Evolutionary conservation across 1,139 yeast genomes (phyloP).

Genomic region (Saccharomyces pastorianus): DNA sequence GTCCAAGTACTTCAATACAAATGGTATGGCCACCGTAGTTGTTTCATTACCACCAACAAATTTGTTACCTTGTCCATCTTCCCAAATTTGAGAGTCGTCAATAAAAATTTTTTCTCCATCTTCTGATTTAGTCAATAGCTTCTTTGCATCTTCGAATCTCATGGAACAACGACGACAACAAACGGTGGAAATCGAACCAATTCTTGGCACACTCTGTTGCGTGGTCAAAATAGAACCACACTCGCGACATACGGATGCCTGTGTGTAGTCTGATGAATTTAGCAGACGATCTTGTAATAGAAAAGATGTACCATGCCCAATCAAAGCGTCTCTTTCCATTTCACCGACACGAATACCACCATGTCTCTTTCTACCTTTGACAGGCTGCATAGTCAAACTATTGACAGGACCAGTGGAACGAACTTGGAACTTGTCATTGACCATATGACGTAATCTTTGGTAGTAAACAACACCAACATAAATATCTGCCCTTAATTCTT

Average conservation of each 20-base stretch:
- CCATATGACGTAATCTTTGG: slow-evolving; percentile 99
- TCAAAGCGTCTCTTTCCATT: slow-evolving; percentile 98
- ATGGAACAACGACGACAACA: slow-evolving; percentile 91
- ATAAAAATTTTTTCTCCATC: slow-evolving; percentile 37
- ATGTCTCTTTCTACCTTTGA: slow-evolving; percentile 95
- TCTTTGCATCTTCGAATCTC: slow-evolving; percentile 43
- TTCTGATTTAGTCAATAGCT: slow-evolving; percentile 34
- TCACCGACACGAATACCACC: slow-evolving; percentile 99
- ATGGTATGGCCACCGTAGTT: slow-evolving; percentile 92
- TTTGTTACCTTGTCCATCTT: slow-evolving; percentile 89
- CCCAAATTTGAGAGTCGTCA: slow-evolving; percentile 84
- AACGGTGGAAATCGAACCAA: slow-evolving; percentile 69
- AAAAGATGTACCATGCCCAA: slow-evolving; percentile 98
- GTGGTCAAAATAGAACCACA: slow-evolving; percentile 92
- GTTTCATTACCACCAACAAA: slow-evolving; percentile 89
- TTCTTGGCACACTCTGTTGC: slow-evolving; percentile 82
- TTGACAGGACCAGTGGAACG: slow-evolving; percentile 98
- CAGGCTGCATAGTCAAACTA: slow-evolving; percentile 97
- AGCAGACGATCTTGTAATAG: slow-evolving; percentile 88
- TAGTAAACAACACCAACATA: slow-evolving; percentile 95
- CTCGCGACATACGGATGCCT: slow-evolving; percentile 77
- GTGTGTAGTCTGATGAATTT: slow-evolving; percentile 94
- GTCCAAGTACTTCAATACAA: slow-evolving; percentile 88
- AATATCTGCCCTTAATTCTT: slow-evolving; percentile 90
- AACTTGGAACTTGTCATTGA: slow-evolving; percentile 97